Conservation (phyloP, 1,139 yeast genomes). For the Eremothecium coryli region DNA sequence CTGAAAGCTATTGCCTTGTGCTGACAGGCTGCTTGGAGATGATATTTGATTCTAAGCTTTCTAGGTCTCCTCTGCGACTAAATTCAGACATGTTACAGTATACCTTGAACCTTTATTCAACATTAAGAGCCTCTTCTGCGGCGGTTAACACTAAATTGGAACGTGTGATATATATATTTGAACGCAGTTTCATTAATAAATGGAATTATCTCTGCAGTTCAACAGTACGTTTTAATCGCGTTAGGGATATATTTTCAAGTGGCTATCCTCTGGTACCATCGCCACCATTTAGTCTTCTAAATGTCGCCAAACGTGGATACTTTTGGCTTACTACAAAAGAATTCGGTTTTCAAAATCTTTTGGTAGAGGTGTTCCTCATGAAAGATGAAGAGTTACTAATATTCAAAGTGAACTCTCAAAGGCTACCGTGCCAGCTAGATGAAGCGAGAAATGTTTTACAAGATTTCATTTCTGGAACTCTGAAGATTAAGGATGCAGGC, state of each 20-base stretch:
- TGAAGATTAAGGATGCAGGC: conserved; percentile 17
- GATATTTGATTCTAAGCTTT: conserved; percentile 11
- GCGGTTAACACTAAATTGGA: conserved; percentile 7
- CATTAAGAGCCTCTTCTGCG: conserved; percentile 7
- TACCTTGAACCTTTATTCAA: conserved; percentile 10
- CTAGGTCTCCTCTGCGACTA: no score
- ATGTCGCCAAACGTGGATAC: conserved; percentile 14
- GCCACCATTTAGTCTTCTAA: conserved; percentile 12
- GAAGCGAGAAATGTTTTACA: conserved; percentile 9
- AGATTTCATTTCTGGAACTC: conserved; percentile 6
- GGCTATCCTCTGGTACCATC: conserved; percentile 10
- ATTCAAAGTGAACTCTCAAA: conserved; percentile 27
- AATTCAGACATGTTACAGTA: conserved; percentile 12
- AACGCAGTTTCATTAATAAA: conserved; percentile 12
- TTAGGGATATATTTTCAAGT: conserved; percentile 14
- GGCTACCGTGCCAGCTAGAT: conserved; percentile 8
- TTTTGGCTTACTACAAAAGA: conserved; percentile 12
- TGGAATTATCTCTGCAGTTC: conserved; percentile 13
- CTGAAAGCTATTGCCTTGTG: conserved; percentile 10
- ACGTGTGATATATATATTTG: conserved; percentile 12
- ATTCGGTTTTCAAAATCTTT: conserved; percentile 13
- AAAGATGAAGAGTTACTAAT: conserved; percentile 28
- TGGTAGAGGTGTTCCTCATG: conserved; percentile 27
- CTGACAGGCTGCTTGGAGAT: conserved; percentile 11
- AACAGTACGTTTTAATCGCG: conserved; percentile 12